Base-by-base conservation (phyloP, 148 eudicot genomes). In the Camellia lanceoleosa region DNA sequence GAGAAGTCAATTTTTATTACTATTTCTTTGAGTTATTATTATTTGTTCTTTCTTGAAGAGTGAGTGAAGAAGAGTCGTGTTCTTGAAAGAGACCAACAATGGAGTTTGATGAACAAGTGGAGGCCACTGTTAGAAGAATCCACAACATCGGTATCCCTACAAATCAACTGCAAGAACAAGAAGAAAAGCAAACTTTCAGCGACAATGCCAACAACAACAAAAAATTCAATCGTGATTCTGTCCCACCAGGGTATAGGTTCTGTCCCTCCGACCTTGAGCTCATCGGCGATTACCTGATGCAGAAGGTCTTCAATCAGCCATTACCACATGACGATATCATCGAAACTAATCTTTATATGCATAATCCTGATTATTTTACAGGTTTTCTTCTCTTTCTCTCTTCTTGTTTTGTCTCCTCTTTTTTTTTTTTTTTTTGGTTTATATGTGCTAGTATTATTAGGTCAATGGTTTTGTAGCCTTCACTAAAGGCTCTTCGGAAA, bases 231-330 rank as follows among this genome's bases (percentile, higher is more conserved):
- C 38, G 38, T 30, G 38, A 30, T 30, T 30, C 38, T 30, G 38
- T 30, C 42, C 85, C 85, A 3, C 61, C 79, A 0, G 86, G 89
- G 7, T 84, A 42, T 43, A 82, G 77, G 13, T 86, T 86, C 8
- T 15, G 11, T 0, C 87, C 89, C 0, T 5, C 4, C 0, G 85
- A 84, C 7, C n/a, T 30, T 0, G 89, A 86, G 51, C 85, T 86
- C 18, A 49, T 83, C 3, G 38, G 38, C 38, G 8, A 79, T 6
- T 86, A 83, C 41, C 52, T 86, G 19, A 43, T 16, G 79, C 80
- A 67, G 55, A 86, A 83, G 79, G 49, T 84, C 13, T 7, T 5
- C 0, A 80, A 74, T 12, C 4, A 59, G 77, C 2, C 5, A 0
- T 8, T 86, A 42, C 84, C 86, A 1, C 7, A 10, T 14, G n/a